Evolutionary conservation across 352 stramenopile genomes (phyloP), one percentile per base, ranked within the genome.

Genomic region (Aphanomyces cochlioides): DNA sequence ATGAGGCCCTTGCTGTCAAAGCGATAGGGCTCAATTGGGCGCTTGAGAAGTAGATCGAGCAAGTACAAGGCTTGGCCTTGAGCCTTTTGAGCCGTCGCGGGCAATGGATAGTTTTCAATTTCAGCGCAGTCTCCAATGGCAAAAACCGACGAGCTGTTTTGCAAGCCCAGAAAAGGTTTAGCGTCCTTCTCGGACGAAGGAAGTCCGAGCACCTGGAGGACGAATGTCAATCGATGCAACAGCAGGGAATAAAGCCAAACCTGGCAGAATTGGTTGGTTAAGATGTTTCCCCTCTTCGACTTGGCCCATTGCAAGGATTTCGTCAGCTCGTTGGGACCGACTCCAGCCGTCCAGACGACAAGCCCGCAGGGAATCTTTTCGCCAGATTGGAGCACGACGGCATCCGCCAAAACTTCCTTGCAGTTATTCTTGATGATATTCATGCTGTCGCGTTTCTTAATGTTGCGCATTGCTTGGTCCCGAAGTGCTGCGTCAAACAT

Each of bases 41-140:
- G 67, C 17, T 78, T 65, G 40, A 82, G 45, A 7, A 93, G 65
- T 47, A 93, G 56, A 21, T 60, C 72, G 5, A 76, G 77, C 38
- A 93, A 71, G 67, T 92, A 93, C 53, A 86, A 75, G 0, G 85
- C 85, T 58, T 93, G 85, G 2, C 79, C 77, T 73, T 95, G 79
- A 0, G 95, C 95, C 28, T 98, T 97, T 73, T 98, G 92, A 0
- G 96, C 97, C 2, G 95, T 91, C 47, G 93, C 90, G 1, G 96
- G 93, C 41, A 99, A 74, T 17, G 87, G 81, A 43, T 95, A 90
- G 64, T 91, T 78, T 13, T 87, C 74, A 72, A 90, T 91, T 56
- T 94, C 84, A 36, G 93, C 93, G 59, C 92, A 98, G 77, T 99
- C 97, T 39, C 97, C 97, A 56, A 99, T 89, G 0, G 95, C 97